Conservation (phyloP, 257 asterid genomes). For the Ocimum tenuiflorum region DNA sequence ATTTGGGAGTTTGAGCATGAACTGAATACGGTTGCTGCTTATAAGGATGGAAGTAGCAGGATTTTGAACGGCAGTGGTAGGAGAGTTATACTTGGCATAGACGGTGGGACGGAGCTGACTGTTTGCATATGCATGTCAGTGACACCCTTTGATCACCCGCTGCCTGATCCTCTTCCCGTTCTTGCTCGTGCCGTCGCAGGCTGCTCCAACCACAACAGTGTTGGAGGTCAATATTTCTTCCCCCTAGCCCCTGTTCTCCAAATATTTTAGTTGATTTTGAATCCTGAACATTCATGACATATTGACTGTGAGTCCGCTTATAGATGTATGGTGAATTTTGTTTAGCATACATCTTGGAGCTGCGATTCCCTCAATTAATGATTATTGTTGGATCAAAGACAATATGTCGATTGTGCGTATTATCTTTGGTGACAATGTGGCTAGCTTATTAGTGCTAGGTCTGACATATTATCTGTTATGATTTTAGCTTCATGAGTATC, state of each 20-base stretch:
- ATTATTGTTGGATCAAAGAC: background rate
- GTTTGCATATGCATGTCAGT: conserved; percentile 71
- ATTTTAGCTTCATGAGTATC: background rate
- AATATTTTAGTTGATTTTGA: background rate
- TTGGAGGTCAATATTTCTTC: conserved; percentile 47
- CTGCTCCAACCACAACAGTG: conserved; percentile 80
- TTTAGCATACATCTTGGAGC: background rate
- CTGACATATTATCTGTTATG: background rate
- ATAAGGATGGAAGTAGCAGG: conserved; percentile 7
- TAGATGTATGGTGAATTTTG: background rate
- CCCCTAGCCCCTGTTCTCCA: background rate
- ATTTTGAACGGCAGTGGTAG: conserved; percentile 17
- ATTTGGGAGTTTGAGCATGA: conserved; percentile 49
- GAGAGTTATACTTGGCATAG: conserved; percentile 62
- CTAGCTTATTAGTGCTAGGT: background rate
- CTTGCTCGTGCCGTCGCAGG: conserved; percentile 78
- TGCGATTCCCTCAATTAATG: background rate
- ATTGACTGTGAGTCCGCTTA: background rate
- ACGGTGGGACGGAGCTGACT: conserved; percentile 72
- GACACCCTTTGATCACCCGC: conserved; percentile 31
- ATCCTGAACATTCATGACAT: background rate
- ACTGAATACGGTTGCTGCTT: conserved; percentile 21
- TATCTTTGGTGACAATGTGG: background rate
- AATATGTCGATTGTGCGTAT: background rate
- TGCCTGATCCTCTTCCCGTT: conserved; percentile 60